These are phyloP conservation scores for Diaporthe sp. DNA, from an alignment of 2,329 filamentous ascomycete species.

Conservation along the genomic window DNA sequence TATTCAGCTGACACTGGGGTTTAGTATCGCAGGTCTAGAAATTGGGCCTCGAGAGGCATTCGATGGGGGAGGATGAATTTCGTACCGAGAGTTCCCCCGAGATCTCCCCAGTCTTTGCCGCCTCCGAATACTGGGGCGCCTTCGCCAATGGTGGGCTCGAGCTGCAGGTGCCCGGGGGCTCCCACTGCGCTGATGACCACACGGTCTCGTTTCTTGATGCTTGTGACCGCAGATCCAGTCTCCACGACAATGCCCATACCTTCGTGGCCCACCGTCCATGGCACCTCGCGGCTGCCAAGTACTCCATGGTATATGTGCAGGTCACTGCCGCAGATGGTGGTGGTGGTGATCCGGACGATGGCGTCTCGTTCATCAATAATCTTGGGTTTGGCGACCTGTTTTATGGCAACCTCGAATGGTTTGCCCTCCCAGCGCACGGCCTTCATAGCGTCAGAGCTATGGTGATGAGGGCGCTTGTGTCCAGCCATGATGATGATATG, in stretches of 20 bases:
- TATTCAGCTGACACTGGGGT: conserved; percentile 43
- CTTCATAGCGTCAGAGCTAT: not conserved
- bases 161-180: not conserved
- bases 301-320: conserved; percentile 33
- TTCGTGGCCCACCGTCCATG: conserved; percentile 47
- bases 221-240: conserved; percentile 44
- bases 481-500: not conserved
- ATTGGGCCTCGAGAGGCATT: too few relatives aligned
- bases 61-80: too few relatives aligned
- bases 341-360: conserved; percentile 22
- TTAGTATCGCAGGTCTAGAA: too few relatives aligned
- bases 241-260: conserved; percentile 50
- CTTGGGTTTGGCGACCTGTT: conserved; percentile 3
- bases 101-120: conserved; percentile 26
- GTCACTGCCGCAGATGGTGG: conserved; percentile 28
- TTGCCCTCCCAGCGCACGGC: conserved; percentile 28
- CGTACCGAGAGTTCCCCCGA: conserved; percentile 1
- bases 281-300: conserved; percentile 5
- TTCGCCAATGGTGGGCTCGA: not conserved
- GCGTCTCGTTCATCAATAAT: conserved; percentile 7
- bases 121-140: not conserved
- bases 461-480: not conserved
- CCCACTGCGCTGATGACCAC: conserved; percentile 46
- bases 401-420: conserved; percentile 4
- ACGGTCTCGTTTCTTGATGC: conserved; percentile 50